Base-by-base conservation (phyloP, 805 yeast species). In the Myxozyma mucilagina region DNA sequence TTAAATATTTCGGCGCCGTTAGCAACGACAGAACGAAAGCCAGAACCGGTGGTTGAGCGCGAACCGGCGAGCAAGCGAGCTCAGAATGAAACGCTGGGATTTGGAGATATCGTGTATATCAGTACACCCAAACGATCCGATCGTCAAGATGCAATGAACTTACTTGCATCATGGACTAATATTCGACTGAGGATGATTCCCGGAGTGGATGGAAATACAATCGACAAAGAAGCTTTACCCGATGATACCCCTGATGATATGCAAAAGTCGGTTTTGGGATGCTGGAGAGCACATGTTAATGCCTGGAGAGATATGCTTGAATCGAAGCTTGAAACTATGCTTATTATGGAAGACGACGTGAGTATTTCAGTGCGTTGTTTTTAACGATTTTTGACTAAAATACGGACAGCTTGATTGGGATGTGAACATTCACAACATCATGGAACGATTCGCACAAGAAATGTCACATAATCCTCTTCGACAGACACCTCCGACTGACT, bases 211-310 rank as follows among this genome's bases (percentile, higher is more conserved):
- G 60, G 60, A 8, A 38, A 41, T 11, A 18, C 45, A 16, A 59
- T 59, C 18, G 48, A 11, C 38, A 47, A 45, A 20, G 49, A 48
- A 14, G 60, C 60, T n/a, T 29, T 41, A 20, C 50, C 59, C n/a
- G 51, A 53, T 16, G 45, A 49, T n/a, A 5, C 43, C 1, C 43
- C 53, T 3, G 31, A 13, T 9, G 8, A 10, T 20, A n/a, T 35
- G 31, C 38, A 24, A 14, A 29, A 16, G 24, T 16, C 34, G 16
- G 43, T 11, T 13, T 47, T 59, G 6, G 63, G 63, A 16, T 59
- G 60, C 49, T 59, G 63, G 63, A 47, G 63, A 13, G 63, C 60
- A 13, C 63, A 59, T 29, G 60, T 49, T 14, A 45, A 59, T 43
- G 56, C 43, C 8, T 55, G 59, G 59, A 36, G 54, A 11, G 31